phyloP scores from a whole-genome alignment of 148 eudicot genomes.

The Salicornia ramosissima region DNA sequence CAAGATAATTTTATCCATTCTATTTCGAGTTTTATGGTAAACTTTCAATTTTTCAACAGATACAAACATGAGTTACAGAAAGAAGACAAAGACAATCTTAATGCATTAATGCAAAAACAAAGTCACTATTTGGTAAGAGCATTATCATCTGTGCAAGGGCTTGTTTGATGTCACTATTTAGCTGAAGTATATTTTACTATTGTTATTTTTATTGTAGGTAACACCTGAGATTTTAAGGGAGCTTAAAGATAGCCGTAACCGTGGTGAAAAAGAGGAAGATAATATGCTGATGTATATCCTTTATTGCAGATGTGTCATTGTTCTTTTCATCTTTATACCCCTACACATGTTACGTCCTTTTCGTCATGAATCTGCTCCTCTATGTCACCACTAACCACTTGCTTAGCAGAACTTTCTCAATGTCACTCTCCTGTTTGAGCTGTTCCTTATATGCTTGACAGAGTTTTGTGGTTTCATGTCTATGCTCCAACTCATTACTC shows the following conservation, averaged over 20 bases:
- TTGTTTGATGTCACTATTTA: background rate
- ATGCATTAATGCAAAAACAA: slow-evolving; percentile 49
- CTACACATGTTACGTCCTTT: background rate
- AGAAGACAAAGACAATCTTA: slow-evolving; percentile 70
- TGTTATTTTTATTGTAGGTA: slow-evolving; percentile 45
- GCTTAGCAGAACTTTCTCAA: no score
- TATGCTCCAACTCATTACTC: no score
- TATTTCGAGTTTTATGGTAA: no score
- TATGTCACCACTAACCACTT: no score
- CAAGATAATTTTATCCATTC: no score
- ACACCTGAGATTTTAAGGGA: slow-evolving; percentile 83
- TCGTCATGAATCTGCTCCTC: background rate
- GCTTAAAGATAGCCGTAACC: slow-evolving; percentile 68
- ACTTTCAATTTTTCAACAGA: slow-evolving; percentile 42
- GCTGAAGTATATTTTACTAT: background rate
- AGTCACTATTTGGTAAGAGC: slow-evolving; percentile 60
- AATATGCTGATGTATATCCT: slow-evolving; percentile 76
- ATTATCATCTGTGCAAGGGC: slow-evolving; percentile 6
- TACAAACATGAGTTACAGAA: slow-evolving; percentile 72
- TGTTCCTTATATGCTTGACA: no score
- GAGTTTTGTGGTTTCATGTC: no score
- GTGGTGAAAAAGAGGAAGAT: slow-evolving; percentile 76
- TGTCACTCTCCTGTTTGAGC: no score
- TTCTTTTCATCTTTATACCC: slow-evolving; percentile 3
- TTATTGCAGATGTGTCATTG: slow-evolving; percentile 6